A percentile compares a stretch with the other conserved stretches of the same genome.
These are phyloP conservation scores for Phaeosphaeriaceae sp. DNA, from an alignment of 2,329 filamentous ascomycete genomes.

Conservation along the genomic window DNA sequence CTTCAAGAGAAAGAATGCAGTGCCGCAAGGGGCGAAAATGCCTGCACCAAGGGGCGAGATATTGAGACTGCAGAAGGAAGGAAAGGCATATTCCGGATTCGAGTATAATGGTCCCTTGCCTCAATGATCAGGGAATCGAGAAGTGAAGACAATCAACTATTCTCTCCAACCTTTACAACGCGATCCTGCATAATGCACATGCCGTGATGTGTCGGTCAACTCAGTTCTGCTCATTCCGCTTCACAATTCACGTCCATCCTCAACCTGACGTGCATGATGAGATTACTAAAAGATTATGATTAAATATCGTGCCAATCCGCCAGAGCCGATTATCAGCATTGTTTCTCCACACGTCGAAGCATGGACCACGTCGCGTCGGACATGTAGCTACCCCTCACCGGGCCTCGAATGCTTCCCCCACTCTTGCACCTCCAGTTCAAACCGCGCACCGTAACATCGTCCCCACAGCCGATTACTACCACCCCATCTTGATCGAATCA, in stretches of 20 bases:
- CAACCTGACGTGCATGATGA: neutral
- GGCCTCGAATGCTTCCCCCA: slow-evolving; percentile 22
- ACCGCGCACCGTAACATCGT: slow-evolving; percentile 14
- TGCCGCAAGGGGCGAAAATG: slow-evolving; percentile 67
- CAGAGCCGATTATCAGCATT: neutral
- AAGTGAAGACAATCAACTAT: neutral
- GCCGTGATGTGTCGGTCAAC: no score
- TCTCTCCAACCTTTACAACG: no score
- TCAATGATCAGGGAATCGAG: slow-evolving; percentile 3
- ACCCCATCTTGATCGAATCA: slow-evolving; percentile 5
- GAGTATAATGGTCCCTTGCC: slow-evolving; percentile 29
- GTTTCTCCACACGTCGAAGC: slow-evolving; percentile 3
- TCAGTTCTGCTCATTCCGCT: no score
- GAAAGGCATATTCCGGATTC: slow-evolving; percentile 33
- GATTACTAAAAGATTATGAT: neutral
- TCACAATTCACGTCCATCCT: neutral
- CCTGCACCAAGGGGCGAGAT: slow-evolving; percentile 65
- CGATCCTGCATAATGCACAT: no score
- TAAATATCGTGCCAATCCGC: neutral
- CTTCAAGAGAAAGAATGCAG: slow-evolving; percentile 71
- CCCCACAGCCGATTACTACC: slow-evolving; percentile 9
- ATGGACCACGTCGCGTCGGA: slow-evolving; percentile 6
- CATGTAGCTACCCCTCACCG: slow-evolving; percentile 15
- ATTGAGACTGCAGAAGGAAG: slow-evolving; percentile 53
- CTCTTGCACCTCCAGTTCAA: slow-evolving; percentile 21